Evolutionary conservation across 495 filamentous ascomycete species (phyloP), one percentile per base, ranked within the genome.

Genomic region (Beverwykella pulmonaria): DNA sequence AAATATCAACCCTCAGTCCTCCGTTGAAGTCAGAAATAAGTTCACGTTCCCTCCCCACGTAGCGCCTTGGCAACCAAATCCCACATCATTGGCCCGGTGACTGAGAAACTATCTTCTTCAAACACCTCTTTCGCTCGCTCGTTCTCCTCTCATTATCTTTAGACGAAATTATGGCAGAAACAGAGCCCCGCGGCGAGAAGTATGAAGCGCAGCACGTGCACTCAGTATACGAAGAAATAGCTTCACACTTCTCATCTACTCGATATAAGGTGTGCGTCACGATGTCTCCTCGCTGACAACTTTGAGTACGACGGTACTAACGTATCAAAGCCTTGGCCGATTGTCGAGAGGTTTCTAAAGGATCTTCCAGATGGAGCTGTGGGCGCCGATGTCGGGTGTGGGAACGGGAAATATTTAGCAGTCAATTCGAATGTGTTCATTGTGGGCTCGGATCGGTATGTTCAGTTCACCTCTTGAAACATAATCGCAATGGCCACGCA

Each of bases 191-290:
- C 1, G 74, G 76, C 19, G 80, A 82, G 47, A 76, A 64, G 19
- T 97, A 96, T 75, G 94, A 98, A 77, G 82, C 87, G 50, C 76
- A 88, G 65, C 89, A 97, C 78, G 94, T 98, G 59, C 94, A 98
- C 77, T 80, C 85, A 66, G 90, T 98, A 61, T 98, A 98, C 79
- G 90, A 97, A 74, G 84, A 93, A 67, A 98, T 98, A 72, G 94
- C 94, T 15, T 81, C 86, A 15, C 94, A 98, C 79, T 98, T 98
- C 79, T 97, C 93, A 15, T 86, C 91, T 12, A 98, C 94, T 22
- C 86, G 94, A 54, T 93, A 97, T 83, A 97, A 97, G 82, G 87
- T 89, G 71, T 69, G 71, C 74, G 48, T 70, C 61, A 39, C 30
- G 4, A 39, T 25, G 32, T 19, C n/a, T 46, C 26, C 26, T 10